Evolutionary conservation across 192 early-diverging fungal genomes (phyloP).

Genomic region (Podila verticillata): DNA sequence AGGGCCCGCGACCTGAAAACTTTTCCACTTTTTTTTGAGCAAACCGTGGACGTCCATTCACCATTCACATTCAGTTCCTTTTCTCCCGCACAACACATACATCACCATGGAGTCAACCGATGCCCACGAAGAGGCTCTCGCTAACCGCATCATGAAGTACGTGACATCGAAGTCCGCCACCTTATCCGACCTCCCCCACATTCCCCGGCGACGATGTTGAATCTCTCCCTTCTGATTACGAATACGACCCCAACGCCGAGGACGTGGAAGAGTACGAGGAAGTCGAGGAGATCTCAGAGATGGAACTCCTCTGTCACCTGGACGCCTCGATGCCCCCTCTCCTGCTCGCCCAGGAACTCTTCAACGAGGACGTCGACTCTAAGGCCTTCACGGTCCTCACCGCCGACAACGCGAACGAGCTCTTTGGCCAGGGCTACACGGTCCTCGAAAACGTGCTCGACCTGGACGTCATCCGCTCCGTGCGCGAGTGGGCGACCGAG

Average conservation of each 20-base stretch:
- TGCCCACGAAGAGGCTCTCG: conserved; percentile 43
- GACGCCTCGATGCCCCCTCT: conserved; percentile 55
- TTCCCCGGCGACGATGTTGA: conserved; percentile 61
- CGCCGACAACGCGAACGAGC: conserved; percentile 43
- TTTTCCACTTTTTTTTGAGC: background rate
- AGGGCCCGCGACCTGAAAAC: too few relatives aligned
- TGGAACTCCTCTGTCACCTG: conserved; percentile 55
- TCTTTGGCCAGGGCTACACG: conserved; percentile 56
- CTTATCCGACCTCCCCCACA: conserved; percentile 44
- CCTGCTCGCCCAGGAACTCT: conserved; percentile 52
- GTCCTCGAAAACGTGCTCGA: conserved; percentile 52
- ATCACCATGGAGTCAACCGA: conserved; percentile 26
- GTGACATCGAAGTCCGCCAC: conserved; percentile 17
- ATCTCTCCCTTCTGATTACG: conserved; percentile 62
- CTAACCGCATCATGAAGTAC: conserved; percentile 49
- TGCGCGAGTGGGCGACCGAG: conserved; percentile 38
- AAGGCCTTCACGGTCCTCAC: conserved; percentile 44
- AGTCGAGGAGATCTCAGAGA: conserved; percentile 63
- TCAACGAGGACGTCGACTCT: conserved; percentile 56
- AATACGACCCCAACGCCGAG: conserved; percentile 54
- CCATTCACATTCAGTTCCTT: background rate
- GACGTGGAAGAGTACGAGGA: conserved; percentile 58
- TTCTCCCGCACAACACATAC: background rate
- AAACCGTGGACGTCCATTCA: too few relatives aligned
- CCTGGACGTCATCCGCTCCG: conserved; percentile 37